phyloP scores from a whole-genome alignment of 495 filamentous ascomycete species.

The Wilcoxina mikolae region DNA sequence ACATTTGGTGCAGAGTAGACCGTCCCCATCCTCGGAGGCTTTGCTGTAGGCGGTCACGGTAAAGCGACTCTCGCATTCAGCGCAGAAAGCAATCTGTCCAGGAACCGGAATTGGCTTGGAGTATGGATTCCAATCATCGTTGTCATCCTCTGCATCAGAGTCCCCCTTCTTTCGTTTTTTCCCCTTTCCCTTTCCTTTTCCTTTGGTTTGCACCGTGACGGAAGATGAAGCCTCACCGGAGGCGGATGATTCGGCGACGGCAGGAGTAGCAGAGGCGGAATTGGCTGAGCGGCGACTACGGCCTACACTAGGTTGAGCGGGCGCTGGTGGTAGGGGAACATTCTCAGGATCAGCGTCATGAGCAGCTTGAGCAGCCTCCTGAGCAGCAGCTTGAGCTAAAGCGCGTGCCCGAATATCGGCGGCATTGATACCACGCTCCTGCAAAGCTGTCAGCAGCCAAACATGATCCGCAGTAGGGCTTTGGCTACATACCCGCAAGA shows the following conservation, averaged over 20 bases:
- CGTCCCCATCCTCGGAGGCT: constrained; percentile 56
- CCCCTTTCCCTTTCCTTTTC: constrained; percentile 19
- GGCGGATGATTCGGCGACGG: not conserved
- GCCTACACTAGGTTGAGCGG: not conserved
- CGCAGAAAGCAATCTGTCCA: constrained; percentile 81
- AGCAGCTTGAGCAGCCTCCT: constrained; percentile 17
- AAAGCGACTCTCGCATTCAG: constrained; percentile 71
- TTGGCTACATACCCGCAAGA: constrained; percentile 15
- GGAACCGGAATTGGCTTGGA: constrained; percentile 47
- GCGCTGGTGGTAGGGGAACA: not conserved
- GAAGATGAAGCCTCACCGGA: not conserved
- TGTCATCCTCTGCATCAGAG: constrained; percentile 35
- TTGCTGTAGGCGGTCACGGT: constrained; percentile 86
- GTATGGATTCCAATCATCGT: constrained; percentile 38
- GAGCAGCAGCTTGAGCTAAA: constrained; percentile 35
- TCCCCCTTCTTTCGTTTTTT: constrained; percentile 32
- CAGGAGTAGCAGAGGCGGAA: not conserved
- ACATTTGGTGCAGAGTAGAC: constrained; percentile 70
- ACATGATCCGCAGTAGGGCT: not conserved
- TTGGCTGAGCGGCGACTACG: not conserved
- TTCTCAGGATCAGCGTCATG: constrained; percentile 9
- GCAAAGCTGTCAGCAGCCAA: not conserved
- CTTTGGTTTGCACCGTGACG: too few relatives aligned
- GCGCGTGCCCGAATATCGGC: constrained; percentile 18
- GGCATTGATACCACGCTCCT: constrained; percentile 24